Percentiles rank a stretch among this genome's conserved stretches.
Conservation (phyloP, 257 asterid genomes). For the Perilla frutescens region DNA sequence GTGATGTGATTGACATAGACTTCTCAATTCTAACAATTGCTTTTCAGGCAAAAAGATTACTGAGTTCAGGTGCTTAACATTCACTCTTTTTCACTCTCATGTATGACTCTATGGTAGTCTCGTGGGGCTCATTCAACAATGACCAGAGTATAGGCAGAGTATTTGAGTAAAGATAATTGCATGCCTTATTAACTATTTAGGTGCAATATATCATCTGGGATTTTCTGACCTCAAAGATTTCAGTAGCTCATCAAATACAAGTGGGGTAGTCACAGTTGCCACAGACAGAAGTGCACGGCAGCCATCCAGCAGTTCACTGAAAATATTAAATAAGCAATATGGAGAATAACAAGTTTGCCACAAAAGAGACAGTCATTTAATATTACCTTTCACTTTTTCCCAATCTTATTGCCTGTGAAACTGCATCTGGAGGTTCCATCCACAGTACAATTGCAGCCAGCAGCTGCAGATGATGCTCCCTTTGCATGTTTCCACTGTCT, state of each 20-base stretch:
- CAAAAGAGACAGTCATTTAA: conserved; percentile 23
- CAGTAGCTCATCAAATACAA: conserved; percentile 78
- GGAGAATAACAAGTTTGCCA: conserved; percentile 34
- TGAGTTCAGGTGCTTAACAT: conserved; percentile 20
- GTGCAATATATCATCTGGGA: conserved; percentile 30
- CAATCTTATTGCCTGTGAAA: conserved; percentile 68
- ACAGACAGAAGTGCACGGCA: conserved; percentile 89
- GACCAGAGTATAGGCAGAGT: conserved; percentile 14
- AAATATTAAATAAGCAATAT: conserved; percentile 40
- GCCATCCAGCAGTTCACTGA: conserved; percentile 95
- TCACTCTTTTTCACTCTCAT: conserved; percentile 24
- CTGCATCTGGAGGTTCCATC: conserved; percentile 90
- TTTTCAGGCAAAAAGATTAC: neutral
- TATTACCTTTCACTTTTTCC: conserved; percentile 94
- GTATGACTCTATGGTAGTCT: conserved; percentile 18
- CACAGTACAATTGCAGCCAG: conserved; percentile 79
- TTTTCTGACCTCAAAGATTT: conserved; percentile 72
- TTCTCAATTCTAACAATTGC: conserved; percentile 29
- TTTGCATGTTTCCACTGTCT: conserved; percentile 78
- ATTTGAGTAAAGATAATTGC: conserved; percentile 18
- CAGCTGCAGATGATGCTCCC: conserved; percentile 82
- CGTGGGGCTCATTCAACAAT: conserved; percentile 21
- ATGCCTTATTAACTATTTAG: conserved; percentile 24
- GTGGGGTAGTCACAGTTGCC: conserved; percentile 80
- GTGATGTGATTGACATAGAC: conserved; percentile 15